Evolutionary conservation across 495 filamentous ascomycete genomes (phyloP), one percentile per base, ranked within the genome.

Genomic region (Mytilinidion resinicola): DNA sequence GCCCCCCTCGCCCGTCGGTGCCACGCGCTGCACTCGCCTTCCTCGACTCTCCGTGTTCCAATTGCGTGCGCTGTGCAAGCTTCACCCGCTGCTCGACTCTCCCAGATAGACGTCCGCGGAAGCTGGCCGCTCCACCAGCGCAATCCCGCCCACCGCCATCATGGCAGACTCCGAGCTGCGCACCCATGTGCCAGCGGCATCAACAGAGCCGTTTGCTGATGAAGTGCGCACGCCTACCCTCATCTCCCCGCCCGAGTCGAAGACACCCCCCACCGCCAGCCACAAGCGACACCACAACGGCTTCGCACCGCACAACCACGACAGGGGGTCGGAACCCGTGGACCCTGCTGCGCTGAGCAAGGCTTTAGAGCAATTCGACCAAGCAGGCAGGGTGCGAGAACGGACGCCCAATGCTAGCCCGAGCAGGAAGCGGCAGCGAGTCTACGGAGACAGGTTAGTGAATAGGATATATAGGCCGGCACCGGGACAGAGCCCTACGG

Each of bases 351-450:
- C 79, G n/a, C 70, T 89, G 38, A 79, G 76, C 51, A 83, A 78
- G 68, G 84, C 82, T 4, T 71, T 89, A 61, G 81, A 82, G 66
- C 77, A 82, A 43, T 81, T 81, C 64, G 84, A 86, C 58, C 76
- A 85, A 35, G 78, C 76, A n/a, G 82, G 79, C 9, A 72, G 73
- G 66, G 74, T 78, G 52, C 74, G 86, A 60, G 85, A 91, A 49
- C 79, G 80, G 49, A 88, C 89, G 12, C 85, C 89, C 0, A 82
- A 77, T 47, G 82, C 80, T 11, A 95, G 88, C 69, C 90, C 91
- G 12, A 90, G 85, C 73, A 79, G 91, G 65, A 96, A 96, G 71
- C 80, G 90, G 47, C 91, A 90, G 66, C 80, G 90, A 55, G 81
- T 96, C 6, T 90, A 95, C 69, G 89, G 86, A 37, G 89, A 91